Percentiles rank a stretch among this genome's conserved stretches.
phyloP scores from a whole-genome alignment of 164 flowering plant species.

The Cinnamomum micranthum region DNA sequence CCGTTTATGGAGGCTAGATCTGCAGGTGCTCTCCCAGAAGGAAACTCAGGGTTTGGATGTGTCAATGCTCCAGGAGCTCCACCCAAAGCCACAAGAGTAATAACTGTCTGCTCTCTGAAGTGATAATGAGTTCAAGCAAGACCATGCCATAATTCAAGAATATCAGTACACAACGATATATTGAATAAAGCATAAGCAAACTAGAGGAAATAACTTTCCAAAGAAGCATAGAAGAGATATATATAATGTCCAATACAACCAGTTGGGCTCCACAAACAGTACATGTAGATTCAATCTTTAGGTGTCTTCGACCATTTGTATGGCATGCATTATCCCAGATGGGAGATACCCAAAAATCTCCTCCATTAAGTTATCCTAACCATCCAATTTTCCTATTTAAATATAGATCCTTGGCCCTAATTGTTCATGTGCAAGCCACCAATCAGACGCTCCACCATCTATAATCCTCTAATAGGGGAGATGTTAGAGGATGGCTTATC shows the following conservation, averaged over 20 bases:
- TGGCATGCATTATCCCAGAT: neutral
- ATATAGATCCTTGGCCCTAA: neutral
- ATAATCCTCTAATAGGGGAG: neutral
- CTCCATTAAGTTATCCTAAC: neutral
- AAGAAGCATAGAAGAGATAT: no score
- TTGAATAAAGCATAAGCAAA: no score
- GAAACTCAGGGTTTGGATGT: conserved; percentile 73
- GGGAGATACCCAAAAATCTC: neutral
- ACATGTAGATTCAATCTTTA: no score
- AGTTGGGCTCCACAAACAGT: no score
- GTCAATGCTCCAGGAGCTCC: conserved; percentile 85
- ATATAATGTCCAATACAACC: no score
- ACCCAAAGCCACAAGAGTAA: conserved; percentile 58
- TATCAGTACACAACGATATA: neutral
- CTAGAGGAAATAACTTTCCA: no score
- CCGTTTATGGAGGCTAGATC: conserved; percentile 82
- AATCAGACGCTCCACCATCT: neutral
- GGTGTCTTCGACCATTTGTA: no score
- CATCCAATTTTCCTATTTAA: neutral
- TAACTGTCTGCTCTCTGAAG: conserved; percentile 79
- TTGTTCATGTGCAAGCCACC: neutral
- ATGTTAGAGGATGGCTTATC: no score
- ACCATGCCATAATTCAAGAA: conserved; percentile 5
- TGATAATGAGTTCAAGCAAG: conserved; percentile 4
- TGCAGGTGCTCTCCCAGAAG: conserved; percentile 75